Evolutionary conservation across 139 green algal genomes (phyloP).

Genomic region (Volvox africanus): DNA sequence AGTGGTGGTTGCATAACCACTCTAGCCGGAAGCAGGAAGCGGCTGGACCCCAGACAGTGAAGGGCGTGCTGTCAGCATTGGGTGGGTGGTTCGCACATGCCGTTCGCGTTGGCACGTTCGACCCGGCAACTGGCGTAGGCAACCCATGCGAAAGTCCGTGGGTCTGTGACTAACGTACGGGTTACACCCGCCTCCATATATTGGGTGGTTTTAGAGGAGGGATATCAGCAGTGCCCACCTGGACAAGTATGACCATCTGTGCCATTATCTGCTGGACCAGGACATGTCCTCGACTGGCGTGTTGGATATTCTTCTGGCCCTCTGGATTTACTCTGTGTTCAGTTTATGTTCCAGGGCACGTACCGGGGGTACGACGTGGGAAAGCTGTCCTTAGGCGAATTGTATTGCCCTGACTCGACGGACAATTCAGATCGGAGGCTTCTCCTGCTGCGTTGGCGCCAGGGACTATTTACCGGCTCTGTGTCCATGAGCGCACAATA

Average conservation of each 20-base stretch:
- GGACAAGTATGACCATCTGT: neutral
- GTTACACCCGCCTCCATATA: neutral
- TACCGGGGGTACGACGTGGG: neutral
- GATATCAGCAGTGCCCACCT: neutral
- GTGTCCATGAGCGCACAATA: neutral
- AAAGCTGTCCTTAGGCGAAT: neutral
- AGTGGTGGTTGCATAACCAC: slow-evolving; percentile 6
- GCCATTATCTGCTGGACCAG: neutral
- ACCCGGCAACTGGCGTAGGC: neutral
- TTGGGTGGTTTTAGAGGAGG: neutral
- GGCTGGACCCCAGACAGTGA: neutral
- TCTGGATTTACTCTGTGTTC: neutral
- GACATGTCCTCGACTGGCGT: no score
- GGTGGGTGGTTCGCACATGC: neutral
- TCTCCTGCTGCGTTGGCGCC: neutral
- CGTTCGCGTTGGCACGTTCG: neutral
- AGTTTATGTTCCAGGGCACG: slow-evolving; percentile 6
- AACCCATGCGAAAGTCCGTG: neutral
- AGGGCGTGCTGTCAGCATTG: neutral
- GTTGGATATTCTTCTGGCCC: neutral
- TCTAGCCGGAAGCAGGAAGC: neutral
- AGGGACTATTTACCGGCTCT: neutral
- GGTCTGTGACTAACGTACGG: neutral
- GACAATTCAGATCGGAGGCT: neutral
- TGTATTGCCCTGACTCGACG: neutral